Percentiles rank a stretch among this genome's conserved stretches.
phyloP scores from a whole-genome alignment of 305 asterid species.

The Fraxinus baroniana region DNA sequence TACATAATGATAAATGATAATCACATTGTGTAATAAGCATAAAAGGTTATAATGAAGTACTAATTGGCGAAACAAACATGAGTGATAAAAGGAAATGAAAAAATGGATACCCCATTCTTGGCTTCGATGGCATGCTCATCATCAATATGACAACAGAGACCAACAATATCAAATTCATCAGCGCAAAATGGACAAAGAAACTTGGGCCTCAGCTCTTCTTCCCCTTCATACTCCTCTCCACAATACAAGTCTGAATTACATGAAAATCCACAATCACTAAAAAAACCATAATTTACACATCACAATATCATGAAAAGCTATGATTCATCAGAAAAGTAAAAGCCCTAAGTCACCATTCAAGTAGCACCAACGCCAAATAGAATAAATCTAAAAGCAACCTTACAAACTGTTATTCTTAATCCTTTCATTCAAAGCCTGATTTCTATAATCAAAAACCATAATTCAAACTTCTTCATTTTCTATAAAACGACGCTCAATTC shows the following conservation, averaged over 20 bases:
- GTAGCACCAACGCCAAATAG: not conserved
- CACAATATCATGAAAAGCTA: slow-evolving; percentile 6
- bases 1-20: not conserved
- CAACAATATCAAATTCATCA: slow-evolving; percentile 79
- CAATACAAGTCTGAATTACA: slow-evolving; percentile 43
- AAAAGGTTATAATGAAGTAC: not conserved
- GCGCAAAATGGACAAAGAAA: slow-evolving; percentile 81
- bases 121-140: slow-evolving; percentile 80
- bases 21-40: not conserved
- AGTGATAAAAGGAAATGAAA: not conserved
- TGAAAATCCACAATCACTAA: slow-evolving; percentile 15
- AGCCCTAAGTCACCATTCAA: not conserved
- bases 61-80: not conserved
- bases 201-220: slow-evolving; percentile 65
- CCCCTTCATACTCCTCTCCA: slow-evolving; percentile 64
- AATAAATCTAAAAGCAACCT: not conserved
- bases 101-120: slow-evolving; percentile 63
- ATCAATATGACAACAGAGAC: slow-evolving; percentile 87
- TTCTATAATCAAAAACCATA: not conserved
- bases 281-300: slow-evolving; percentile 5
- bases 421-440: not conserved
- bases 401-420: not conserved
- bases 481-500: not conserved
- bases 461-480: not conserved
- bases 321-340: not conserved